Percentiles rank a stretch among this genome's conserved stretches.
These are phyloP conservation scores for Corymbia maculata DNA, from an alignment of 345 rosid species.

Conservation along the genomic window DNA sequence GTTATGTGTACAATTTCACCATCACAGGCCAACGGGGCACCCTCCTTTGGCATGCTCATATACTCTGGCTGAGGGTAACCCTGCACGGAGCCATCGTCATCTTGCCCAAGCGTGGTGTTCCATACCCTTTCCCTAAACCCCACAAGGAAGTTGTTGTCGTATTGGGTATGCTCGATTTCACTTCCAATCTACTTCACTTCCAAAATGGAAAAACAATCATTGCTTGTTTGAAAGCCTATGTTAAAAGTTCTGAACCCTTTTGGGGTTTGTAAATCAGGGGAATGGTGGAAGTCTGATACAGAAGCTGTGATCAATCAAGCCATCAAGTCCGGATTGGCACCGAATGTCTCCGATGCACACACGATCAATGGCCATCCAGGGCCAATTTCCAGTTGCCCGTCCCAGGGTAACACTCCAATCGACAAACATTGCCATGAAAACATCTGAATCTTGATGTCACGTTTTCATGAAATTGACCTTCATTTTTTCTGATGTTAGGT, in stretches of 20 bases:
- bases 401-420: conserved; percentile 32
- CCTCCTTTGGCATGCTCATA: conserved; percentile 86
- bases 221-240: background rate
- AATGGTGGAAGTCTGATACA: conserved; percentile 87
- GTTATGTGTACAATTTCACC: conserved; percentile 68
- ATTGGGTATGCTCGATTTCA: conserved; percentile 20
- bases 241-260: background rate
- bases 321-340: conserved; percentile 68
- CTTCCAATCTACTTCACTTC: background rate
- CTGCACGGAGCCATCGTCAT: conserved; percentile 76
- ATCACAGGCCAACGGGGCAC: conserved; percentile 90
- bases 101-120: conserved; percentile 75
- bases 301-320: conserved; percentile 80
- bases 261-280: background rate
- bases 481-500: background rate
- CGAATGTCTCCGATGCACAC: conserved; percentile 90
- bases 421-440: background rate
- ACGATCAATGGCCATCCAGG: conserved; percentile 86
- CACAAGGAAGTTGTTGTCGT: conserved; percentile 56
- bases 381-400: conserved; percentile 35
- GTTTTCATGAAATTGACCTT: background rate
- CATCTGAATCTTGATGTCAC: background rate
- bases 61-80: conserved; percentile 88
- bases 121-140: conserved; percentile 88
- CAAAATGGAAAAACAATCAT: background rate